These are phyloP conservation scores for Coemansia sp. DNA, from an alignment of 192 early-diverging fungal genomes.

Conservation along the genomic window DNA sequence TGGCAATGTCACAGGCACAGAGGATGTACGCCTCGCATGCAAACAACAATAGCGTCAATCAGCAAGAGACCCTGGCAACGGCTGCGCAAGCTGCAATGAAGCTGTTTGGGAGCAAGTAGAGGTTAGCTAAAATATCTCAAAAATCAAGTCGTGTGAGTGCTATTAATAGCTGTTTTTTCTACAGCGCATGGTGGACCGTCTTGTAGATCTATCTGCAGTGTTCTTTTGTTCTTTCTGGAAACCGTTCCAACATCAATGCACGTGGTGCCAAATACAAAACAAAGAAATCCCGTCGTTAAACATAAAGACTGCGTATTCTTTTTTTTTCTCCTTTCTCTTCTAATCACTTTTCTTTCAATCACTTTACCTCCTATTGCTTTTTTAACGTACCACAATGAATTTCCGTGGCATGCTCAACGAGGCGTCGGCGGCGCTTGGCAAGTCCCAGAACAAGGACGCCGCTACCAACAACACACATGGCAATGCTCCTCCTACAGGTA, in stretches of 20 bases:
- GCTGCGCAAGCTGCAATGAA: constrained; percentile 51
- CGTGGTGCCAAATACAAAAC: neutral
- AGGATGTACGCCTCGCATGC: constrained; percentile 43
- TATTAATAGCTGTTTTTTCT: neutral
- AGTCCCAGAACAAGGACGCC: neutral
- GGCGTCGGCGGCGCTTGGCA: constrained; percentile 21
- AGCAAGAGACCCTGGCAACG: constrained; percentile 48
- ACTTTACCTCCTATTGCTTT: neutral
- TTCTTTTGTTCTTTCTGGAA: neutral
- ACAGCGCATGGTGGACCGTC: neutral
- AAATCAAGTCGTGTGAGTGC: neutral
- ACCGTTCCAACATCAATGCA: neutral
- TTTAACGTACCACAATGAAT: constrained; percentile 13
- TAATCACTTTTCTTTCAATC: neutral
- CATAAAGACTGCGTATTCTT: neutral
- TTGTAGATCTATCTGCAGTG: neutral
- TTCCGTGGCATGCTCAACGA: constrained; percentile 22
- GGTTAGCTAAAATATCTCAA: neutral
- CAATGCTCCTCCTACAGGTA: neutral
- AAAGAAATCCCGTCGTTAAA: neutral
- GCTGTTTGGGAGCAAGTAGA: constrained; percentile 22
- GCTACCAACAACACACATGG: too few relatives aligned
- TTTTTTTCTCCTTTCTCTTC: neutral
- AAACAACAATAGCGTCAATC: constrained; percentile 24
- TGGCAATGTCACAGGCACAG: constrained; percentile 46